Evolutionary conservation across 2,329 filamentous ascomycete species (phyloP), one percentile per base, ranked within the genome.

Genomic region (Microdochium bolleyi): DNA sequence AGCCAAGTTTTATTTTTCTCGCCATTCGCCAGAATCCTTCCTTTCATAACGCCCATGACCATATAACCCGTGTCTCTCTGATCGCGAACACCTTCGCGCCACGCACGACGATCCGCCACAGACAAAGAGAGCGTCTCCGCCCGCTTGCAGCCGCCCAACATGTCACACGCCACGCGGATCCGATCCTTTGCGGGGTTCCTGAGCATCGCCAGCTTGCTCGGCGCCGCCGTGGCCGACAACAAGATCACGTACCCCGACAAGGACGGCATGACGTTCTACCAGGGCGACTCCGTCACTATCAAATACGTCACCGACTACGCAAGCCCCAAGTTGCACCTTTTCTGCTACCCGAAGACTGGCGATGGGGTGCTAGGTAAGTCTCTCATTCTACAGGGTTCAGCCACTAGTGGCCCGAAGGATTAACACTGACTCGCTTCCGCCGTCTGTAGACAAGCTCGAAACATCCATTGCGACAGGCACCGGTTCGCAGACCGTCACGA

Each of bases 201-300:
- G 16, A 19, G 41, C 16, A 3, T 46, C 41, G 9, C 19, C 3
- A 22, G 41, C 16, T 7, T 46, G 41, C 19, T 46, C 41, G 41
- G 16, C 21, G 21, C 16, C n/a, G 49, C 16, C 27, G 19, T 21
- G 3, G 49, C 25, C 16, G 32, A 50, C 27, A 38, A 50, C 49
- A 50, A 50, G 49, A 22, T 50, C 49, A 24, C 32, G 34, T 50
- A 50, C 25, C 49, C 49, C 13, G n/a, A 9, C 16, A 25, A 24
- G 21, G 32, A 30, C 14, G 32, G 19, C 16, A 30, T 50, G 25
- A 50, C 49, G n/a, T 50, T 50, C 49, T 34, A 50, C 32, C 34
- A 50, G 14, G 22, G 27, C n/a, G 49, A 50, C 27, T 34, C 49
- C 16, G 27, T 50, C 32, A 25, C n/a, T 11, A 27, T 50, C 49